Conservation (phyloP, 106 monocot species). For the Dendrobium catenatum region DNA sequence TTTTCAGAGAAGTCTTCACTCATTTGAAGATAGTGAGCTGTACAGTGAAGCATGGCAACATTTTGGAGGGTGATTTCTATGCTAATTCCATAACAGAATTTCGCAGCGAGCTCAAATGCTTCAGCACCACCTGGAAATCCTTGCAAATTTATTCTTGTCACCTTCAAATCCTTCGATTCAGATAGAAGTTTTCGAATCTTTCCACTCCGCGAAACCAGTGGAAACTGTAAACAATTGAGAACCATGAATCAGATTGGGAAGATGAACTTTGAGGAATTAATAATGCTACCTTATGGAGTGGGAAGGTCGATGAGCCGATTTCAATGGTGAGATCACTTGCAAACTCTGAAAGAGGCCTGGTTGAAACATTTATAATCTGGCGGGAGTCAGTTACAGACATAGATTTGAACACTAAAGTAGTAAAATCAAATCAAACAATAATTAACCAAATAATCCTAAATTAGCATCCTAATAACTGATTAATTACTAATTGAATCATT, state of each 20-base stretch:
- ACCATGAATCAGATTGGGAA: background rate
- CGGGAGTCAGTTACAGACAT: no score
- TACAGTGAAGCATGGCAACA: slow-evolving; percentile 66
- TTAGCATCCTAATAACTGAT: no score
- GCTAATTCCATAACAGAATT: slow-evolving; percentile 68
- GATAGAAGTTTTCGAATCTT: slow-evolving; percentile 78
- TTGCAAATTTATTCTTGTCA: slow-evolving; percentile 47
- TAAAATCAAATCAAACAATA: no score
- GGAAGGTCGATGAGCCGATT: slow-evolving; percentile 64
- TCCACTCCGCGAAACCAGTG: slow-evolving; percentile 78
- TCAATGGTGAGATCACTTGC: slow-evolving; percentile 86
- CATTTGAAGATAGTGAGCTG: slow-evolving; percentile 73
- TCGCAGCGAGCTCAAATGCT: slow-evolving; percentile 80
- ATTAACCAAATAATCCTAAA: no score
- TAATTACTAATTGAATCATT: no score
- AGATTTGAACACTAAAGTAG: no score
- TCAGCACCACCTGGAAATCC: slow-evolving; percentile 65
- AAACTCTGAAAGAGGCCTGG: slow-evolving; percentile 75
- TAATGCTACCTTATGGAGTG: slow-evolving; percentile 59
- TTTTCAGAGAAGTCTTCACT: slow-evolving; percentile 74
- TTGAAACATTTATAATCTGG: background rate
- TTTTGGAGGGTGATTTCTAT: slow-evolving; percentile 58
- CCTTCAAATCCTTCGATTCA: slow-evolving; percentile 52
- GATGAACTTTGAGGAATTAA: background rate
- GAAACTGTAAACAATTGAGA: slow-evolving; percentile 44